These are phyloP conservation scores for Plasmodium sp. DNA, from an alignment of 169 alveolate genomes.

Conservation along the genomic window DNA sequence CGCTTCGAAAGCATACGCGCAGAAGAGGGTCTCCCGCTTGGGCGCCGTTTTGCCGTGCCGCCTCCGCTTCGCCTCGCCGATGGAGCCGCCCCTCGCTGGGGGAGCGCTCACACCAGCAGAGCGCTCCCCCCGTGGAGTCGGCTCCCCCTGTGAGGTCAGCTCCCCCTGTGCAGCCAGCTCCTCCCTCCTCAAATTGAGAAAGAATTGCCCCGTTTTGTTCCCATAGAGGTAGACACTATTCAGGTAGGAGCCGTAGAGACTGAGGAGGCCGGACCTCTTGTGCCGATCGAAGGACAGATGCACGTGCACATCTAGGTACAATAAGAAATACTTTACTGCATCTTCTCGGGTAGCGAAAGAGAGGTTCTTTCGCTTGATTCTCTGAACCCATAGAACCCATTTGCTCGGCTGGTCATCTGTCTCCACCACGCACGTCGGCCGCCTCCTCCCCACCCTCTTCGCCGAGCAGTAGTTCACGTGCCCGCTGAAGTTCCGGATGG, in stretches of 20 bases:
- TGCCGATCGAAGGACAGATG: constrained; percentile 22
- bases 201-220: constrained; percentile 15
- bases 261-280: constrained; percentile 53
- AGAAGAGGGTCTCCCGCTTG: neutral
- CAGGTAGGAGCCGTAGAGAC: constrained; percentile 55
- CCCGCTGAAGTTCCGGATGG: constrained; percentile 44
- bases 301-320: constrained; percentile 27
- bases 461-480: constrained; percentile 51
- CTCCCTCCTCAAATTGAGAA: constrained; percentile 4
- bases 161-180: neutral
- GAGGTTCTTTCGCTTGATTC: constrained; percentile 66
- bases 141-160: neutral
- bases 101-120: neutral
- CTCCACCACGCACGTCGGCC: constrained; percentile 65
- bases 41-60: neutral
- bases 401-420: constrained; percentile 18
- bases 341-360: constrained; percentile 45
- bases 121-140: neutral
- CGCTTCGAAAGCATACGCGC: neutral
- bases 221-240: constrained; percentile 28
- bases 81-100: neutral
- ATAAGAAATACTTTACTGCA: constrained; percentile 34
- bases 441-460: constrained; percentile 27
- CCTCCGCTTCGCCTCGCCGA: neutral
- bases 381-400: constrained; percentile 70